Conservation (phyloP, 371 early-diverging fungal genomes). For the Mucor racemosus region DNA sequence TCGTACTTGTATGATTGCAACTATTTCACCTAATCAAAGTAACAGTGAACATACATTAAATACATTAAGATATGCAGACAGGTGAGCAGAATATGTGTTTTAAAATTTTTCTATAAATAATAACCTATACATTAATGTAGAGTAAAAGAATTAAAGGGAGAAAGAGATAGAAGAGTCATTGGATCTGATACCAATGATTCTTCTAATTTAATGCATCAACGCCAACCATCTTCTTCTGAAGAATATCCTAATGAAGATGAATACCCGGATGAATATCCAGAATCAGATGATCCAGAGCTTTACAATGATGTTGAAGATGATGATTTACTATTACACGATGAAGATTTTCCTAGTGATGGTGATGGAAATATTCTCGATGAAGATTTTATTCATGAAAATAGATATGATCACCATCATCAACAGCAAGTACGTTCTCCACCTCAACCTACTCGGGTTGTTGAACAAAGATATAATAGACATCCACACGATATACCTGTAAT, state of each 20-base stretch:
- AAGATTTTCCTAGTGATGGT: constrained; percentile 54
- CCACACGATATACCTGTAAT: constrained; percentile 12
- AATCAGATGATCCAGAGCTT: constrained; percentile 38
- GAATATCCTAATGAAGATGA: constrained; percentile 34
- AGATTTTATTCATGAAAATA: constrained; percentile 52
- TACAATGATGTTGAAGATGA: constrained; percentile 38
- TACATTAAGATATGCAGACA: constrained; percentile 97
- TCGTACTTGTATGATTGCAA: constrained; percentile 98
- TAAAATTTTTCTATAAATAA: background rate
- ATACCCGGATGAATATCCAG: constrained; percentile 32
- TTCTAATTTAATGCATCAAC: constrained; percentile 11
- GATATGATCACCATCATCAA: constrained; percentile 13
- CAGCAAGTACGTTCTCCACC: constrained; percentile 16
- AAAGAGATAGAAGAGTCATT: constrained; percentile 37
- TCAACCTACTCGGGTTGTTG: constrained; percentile 5
- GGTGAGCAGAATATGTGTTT: constrained; percentile 36
- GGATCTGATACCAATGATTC: constrained; percentile 13
- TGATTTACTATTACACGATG: constrained; percentile 44
- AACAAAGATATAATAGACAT: constrained; percentile 8
- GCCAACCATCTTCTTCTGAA: constrained; percentile 28
- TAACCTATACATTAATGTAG: constrained; percentile 38
- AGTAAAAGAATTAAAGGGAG: constrained; percentile 89
- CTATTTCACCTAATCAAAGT: constrained; percentile 89
- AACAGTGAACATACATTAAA: constrained; percentile 98
- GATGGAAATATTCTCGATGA: constrained; percentile 58